Evolutionary conservation across 768 basidiomycete genomes (phyloP), one percentile per base, ranked within the genome.

Genomic region (Dictyophora rubrovolvata): DNA sequence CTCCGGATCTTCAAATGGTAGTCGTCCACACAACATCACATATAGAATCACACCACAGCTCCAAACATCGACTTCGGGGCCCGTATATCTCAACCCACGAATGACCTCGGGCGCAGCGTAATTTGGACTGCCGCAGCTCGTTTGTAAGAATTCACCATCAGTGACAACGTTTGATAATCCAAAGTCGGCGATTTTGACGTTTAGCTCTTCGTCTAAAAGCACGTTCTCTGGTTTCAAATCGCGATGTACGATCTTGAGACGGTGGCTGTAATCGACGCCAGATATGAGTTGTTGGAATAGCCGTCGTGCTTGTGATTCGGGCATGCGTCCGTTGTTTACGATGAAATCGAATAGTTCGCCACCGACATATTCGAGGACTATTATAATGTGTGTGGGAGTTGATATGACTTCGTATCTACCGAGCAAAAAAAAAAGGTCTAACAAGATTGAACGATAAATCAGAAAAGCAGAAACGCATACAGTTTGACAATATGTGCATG

Each of bases 261-360:
- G 79, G 74, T 99, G 96, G 63, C 90, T 93, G 74, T 96, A 96
- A 69, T 96, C 93, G 70, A 99, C 90, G 4, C 93, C 95, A 12
- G 89, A 89, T 62, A 98, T 94, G 70, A 99, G 89, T 69, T 98
- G 96, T 69, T 98, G 96, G 75, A 99, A 98, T 81, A 98, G 98
- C 20, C 86, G 80, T 14, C 95, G 82, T 0, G 92, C 93, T 63
- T 85, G 86, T 34, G 79, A 75, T 68, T 97, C 93, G 36, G 83
- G 75, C 87, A 98, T 93, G 60, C 88, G 81, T 9, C 95, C 95
- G 61, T 93, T 83, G n/a, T 80, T 78, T 61, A 96, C 95, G 67
- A 97, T 97, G 74, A 94, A 95, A 72, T 97, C 93, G 80, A 99
- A 99, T 7, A 99, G 81, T 67, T 98, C 95, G 61, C 92, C 93